Base-by-base conservation (phyloP, 495 filamentous ascomycete genomes). In the Talaromyces thailandensis region DNA sequence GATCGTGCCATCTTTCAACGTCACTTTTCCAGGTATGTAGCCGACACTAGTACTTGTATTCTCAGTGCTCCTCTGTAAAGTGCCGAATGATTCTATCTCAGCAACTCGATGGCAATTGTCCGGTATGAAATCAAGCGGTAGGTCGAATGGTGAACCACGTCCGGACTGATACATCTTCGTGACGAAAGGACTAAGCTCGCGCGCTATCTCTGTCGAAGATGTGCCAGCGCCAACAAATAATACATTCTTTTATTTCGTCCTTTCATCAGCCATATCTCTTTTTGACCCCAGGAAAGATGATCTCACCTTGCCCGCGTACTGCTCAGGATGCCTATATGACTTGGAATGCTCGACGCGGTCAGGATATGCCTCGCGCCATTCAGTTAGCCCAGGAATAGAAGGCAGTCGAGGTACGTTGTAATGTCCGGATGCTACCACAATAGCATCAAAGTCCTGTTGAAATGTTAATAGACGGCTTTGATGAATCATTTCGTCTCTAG, bases 341-440 rank as follows among this genome's bases (percentile, higher is more conserved):
- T 93, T 96, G 11, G 92, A 91, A 70, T 98, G 93, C 0, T 82
- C 82, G 26, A 96, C 88, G 0, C 78, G 62, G 0, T 80, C 84
- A 0, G 88, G 89, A 63, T 90, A 82, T 3, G 72, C 66, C 26
- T 71, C 62, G 67, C 90, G 78, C 86, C 85, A 83, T 58, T 65
- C 70, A 60, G 69, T 58, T 9, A 88, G 80, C 2, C 86, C 86
- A 1, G 69, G 60, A 16, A 88, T 82, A 23, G 79, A 72, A 0
- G 92, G 92, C 8, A 94, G 73, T 68, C 81, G 86, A 0, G 88
- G 87, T 7, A 88, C 82, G 21, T 81, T 80, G 70, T 88, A 94
- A 67, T 96, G 91, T 1, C 92, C 92, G 62, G 80, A 91, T 5
- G 90, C 90, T 14, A 92, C 84, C 1, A 93, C 83, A 5, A 96